Evolutionary conservation across 75 land plant genomes (phyloP).

Genomic region (Sequoiadendron giganteum): DNA sequence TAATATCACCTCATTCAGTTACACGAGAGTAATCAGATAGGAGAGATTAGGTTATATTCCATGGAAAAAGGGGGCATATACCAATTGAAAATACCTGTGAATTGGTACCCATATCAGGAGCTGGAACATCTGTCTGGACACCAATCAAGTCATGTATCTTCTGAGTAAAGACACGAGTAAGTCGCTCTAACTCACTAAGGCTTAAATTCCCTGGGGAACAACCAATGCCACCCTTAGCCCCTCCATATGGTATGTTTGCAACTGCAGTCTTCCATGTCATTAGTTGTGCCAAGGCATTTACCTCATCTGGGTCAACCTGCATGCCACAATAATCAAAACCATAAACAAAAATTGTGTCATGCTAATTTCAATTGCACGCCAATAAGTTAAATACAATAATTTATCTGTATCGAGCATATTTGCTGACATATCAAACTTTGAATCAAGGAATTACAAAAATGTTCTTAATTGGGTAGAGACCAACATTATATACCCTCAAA

Average conservation of each 20-base stretch:
- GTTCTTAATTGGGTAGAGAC: background rate
- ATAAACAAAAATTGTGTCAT: background rate
- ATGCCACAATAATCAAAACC: background rate
- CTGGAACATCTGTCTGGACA: conserved; percentile 71
- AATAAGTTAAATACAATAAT: background rate
- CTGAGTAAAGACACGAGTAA: conserved; percentile 85
- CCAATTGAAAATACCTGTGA: conserved; percentile 50
- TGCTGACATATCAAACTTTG: background rate
- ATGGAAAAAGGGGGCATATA: background rate
- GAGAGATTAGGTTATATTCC: background rate
- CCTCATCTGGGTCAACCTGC: conserved; percentile 91
- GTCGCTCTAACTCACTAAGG: conserved; percentile 65
- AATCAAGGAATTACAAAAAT: background rate
- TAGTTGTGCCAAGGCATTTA: conserved; percentile 83
- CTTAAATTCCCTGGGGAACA: conserved; percentile 61
- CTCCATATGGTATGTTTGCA: conserved; percentile 82
- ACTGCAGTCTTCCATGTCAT: conserved; percentile 96
- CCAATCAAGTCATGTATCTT: conserved; percentile 88
- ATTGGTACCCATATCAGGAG: conserved; percentile 88
- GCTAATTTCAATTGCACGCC: background rate
- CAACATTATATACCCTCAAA: background rate
- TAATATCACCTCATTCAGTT: background rate
- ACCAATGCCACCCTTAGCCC: conserved; percentile 89
- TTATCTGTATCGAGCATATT: background rate
- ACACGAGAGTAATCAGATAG: background rate